These are phyloP conservation scores for Clonostachys rosea DNA, from an alignment of 2,329 filamentous ascomycete species.

Conservation along the genomic window DNA sequence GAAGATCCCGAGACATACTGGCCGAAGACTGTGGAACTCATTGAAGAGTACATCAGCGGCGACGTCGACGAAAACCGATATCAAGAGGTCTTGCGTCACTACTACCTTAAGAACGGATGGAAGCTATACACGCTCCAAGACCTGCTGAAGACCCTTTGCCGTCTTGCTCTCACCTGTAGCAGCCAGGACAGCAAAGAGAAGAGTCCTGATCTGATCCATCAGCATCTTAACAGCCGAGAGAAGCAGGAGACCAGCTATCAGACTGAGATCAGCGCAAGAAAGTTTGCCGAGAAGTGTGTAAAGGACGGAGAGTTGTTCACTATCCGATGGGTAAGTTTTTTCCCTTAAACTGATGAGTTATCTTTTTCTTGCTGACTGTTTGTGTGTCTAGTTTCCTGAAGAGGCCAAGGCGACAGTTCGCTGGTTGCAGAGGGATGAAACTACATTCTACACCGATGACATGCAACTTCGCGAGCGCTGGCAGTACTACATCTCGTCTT, in stretches of 20 bases:
- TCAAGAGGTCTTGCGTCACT: constrained; percentile 86
- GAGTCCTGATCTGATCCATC: constrained; percentile 82
- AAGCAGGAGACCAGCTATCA: constrained; percentile 85
- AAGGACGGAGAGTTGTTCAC: constrained; percentile 92
- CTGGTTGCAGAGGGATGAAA: constrained; percentile 62
- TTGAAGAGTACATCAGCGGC: constrained; percentile 80
- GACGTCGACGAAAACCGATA: constrained; percentile 79
- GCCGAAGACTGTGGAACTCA: constrained; percentile 76
- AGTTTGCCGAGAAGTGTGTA: constrained; percentile 86
- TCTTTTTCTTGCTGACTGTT: not conserved
- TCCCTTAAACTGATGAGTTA: constrained; percentile 13
- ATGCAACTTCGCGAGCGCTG: constrained; percentile 79
- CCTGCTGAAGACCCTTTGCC: constrained; percentile 74
- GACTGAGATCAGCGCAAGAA: constrained; percentile 83
- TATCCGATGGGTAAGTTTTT: constrained; percentile 75
- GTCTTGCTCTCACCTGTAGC: constrained; percentile 78
- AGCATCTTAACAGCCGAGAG: constrained; percentile 78
- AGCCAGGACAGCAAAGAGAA: constrained; percentile 88
- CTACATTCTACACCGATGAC: constrained; percentile 83
- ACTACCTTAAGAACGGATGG: constrained; percentile 88
- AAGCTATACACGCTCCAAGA: constrained; percentile 91
- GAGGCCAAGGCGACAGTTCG: constrained; percentile 68
- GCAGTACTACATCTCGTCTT: constrained; percentile 95
- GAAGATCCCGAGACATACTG: constrained; percentile 68
- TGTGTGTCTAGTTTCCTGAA: constrained; percentile 51